These are phyloP conservation scores for Cryphonectria japonica DNA, from an alignment of 2,329 filamentous ascomycete species.

Conservation along the genomic window DNA sequence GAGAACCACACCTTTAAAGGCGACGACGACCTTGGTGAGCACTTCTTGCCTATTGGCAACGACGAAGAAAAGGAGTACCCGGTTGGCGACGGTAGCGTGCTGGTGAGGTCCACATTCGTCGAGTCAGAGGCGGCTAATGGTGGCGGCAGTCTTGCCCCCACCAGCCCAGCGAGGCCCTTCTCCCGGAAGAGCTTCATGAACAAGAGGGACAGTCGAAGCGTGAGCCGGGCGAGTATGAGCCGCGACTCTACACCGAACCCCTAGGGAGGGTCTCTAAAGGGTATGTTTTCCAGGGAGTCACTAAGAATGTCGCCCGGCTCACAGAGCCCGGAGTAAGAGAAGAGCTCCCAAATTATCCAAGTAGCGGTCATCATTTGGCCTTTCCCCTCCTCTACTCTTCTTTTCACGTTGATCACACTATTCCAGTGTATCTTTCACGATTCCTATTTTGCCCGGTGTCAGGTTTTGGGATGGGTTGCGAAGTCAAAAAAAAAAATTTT, in stretches of 20 bases:
- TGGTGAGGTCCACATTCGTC: conserved; percentile 74
- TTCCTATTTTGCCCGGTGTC: not conserved
- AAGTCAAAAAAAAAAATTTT: not conserved
- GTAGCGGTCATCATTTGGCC: not conserved
- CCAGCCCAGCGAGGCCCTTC: conserved; percentile 52
- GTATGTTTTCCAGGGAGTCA: conserved; percentile 28
- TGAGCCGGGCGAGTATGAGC: conserved; percentile 40
- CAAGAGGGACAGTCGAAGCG: conserved; percentile 48
- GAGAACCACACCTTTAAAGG: conserved; percentile 84
- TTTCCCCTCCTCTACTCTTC: conserved; percentile 1
- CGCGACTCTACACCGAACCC: conserved; percentile 48
- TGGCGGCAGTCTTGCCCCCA: conserved; percentile 40
- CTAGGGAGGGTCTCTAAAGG: conserved; percentile 25
- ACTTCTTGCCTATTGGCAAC: conserved; percentile 79
- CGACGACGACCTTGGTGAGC: conserved; percentile 83
- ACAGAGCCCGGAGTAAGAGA: conserved; percentile 10
- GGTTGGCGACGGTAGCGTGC: conserved; percentile 73
- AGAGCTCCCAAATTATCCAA: not conserved
- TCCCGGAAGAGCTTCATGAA: conserved; percentile 57
- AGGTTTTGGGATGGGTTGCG: not conserved
- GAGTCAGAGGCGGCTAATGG: conserved; percentile 49
- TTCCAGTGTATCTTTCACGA: not conserved
- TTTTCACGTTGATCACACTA: not conserved
- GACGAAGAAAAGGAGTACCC: conserved; percentile 73
- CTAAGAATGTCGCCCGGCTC: conserved; percentile 17